Evolutionary conservation across 768 basidiomycete species (phyloP).

Genomic region (Trametes cinnabarina): DNA sequence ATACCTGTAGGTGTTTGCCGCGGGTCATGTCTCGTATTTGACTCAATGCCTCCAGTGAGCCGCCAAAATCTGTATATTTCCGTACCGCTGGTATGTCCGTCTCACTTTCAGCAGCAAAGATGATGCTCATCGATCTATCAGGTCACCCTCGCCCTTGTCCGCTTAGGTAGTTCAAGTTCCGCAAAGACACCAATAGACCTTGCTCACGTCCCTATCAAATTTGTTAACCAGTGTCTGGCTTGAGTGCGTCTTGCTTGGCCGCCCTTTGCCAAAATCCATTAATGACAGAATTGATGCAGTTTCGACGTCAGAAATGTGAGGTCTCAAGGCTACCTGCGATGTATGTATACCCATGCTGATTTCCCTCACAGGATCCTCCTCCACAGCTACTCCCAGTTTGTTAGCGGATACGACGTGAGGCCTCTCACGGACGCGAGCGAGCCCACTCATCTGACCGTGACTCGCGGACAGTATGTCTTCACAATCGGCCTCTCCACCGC

Average conservation of each 20-base stretch:
- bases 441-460: neutral
- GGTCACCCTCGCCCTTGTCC: slow-evolving; percentile 12
- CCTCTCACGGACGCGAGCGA: no score
- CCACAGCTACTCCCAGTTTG: slow-evolving; percentile 1
- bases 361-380: neutral
- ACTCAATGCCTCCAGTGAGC: slow-evolving; percentile 12
- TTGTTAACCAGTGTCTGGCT: neutral
- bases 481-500: slow-evolving; percentile 28
- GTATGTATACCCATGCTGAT: no score
- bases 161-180: neutral
- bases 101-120: no score
- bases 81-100: slow-evolving; percentile 11
- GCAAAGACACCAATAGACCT: neutral
- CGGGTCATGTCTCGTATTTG: neutral
- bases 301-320: slow-evolving; percentile 5
- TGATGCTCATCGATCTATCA: neutral
- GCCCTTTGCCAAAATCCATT: no score
- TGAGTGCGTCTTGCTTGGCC: neutral
- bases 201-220: neutral
- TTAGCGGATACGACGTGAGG: slow-evolving; percentile 1
- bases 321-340: neutral
- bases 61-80: slow-evolving; percentile 20
- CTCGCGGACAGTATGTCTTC: slow-evolving; percentile 24
- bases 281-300: neutral
- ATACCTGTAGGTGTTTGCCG: slow-evolving; percentile 14